Percentiles rank a stretch among this genome's conserved stretches.
phyloP scores from a whole-genome alignment of 2,329 filamentous ascomycete genomes.

The Aureobasidium leucospermi region DNA sequence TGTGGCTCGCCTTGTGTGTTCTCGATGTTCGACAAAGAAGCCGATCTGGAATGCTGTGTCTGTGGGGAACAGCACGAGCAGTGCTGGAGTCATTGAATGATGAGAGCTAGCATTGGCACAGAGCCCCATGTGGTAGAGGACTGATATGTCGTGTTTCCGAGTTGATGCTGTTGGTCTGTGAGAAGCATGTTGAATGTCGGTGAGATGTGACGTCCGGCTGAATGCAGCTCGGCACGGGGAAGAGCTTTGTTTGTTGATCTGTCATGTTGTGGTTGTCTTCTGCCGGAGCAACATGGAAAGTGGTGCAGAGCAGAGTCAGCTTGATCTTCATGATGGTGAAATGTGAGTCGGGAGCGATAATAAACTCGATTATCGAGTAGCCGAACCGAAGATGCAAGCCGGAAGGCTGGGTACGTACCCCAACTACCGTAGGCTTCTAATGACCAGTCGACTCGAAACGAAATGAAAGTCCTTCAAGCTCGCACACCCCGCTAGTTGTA shows the following conservation, averaged over 20 bases:
- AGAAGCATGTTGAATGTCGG: not conserved
- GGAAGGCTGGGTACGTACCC: not conserved
- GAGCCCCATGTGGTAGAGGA: not conserved
- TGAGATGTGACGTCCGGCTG: not conserved
- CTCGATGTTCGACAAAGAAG: not conserved
- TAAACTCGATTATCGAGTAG: not conserved
- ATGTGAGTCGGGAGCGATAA: not conserved
- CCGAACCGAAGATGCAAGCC: not conserved
- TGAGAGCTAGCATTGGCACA: not conserved
- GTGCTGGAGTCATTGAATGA: not conserved
- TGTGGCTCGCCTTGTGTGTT: not conserved
- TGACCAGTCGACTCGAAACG: conserved; percentile 3
- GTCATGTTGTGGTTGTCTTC: not conserved
- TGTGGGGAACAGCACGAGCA: not conserved
- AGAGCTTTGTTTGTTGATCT: conserved; percentile 5
- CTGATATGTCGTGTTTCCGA: not conserved
- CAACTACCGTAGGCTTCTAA: not conserved
- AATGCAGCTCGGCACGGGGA: not conserved
- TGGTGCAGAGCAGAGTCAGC: not conserved
- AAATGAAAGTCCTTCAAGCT: not conserved
- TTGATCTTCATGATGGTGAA: not conserved
- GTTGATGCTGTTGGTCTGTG: not conserved
- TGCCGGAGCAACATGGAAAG: not conserved
- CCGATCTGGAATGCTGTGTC: not conserved
- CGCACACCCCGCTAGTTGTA: not conserved